These are phyloP conservation scores for Gymnopilus junonius DNA, from an alignment of 768 basidiomycete species.

Conservation along the genomic window DNA sequence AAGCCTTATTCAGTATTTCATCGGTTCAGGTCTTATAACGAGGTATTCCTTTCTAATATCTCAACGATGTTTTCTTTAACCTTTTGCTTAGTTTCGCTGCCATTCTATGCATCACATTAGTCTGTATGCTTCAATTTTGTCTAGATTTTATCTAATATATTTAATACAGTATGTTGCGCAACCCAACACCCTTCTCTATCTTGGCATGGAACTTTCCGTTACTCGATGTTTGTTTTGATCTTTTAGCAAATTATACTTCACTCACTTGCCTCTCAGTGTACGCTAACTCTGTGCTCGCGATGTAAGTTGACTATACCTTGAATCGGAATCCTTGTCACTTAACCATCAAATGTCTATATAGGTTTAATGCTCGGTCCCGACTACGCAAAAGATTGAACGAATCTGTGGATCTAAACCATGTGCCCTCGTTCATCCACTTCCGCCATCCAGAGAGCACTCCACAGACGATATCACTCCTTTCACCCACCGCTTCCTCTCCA, in stretches of 20 bases:
- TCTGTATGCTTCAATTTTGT: slow-evolving; percentile 6
- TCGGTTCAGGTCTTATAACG: slow-evolving; percentile 36
- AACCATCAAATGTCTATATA: neutral
- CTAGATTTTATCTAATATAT: neutral
- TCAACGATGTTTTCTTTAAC: neutral
- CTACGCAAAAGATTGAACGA: slow-evolving; percentile 26
- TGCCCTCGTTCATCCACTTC: slow-evolving; percentile 19
- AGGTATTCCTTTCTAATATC: slow-evolving; percentile 19
- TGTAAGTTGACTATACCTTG: slow-evolving; percentile 8
- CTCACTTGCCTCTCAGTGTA: slow-evolving; percentile 21
- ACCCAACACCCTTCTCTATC: slow-evolving; percentile 33
- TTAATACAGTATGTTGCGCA: slow-evolving; percentile 31
- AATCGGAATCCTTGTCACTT: neutral
- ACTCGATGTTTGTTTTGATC: slow-evolving; percentile 30
- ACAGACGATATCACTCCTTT: slow-evolving; percentile 11
- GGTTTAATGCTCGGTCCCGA: slow-evolving; percentile 27
- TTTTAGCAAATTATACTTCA: neutral
- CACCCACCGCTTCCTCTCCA: slow-evolving; percentile 12
- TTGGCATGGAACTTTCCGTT: slow-evolving; percentile 34
- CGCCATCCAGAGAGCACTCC: slow-evolving; percentile 21
- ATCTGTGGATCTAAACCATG: slow-evolving; percentile 19
- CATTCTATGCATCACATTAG: slow-evolving; percentile 32
- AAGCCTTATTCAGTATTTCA: slow-evolving; percentile 33
- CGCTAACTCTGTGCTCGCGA: slow-evolving; percentile 27
- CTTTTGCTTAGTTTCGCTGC: slow-evolving; percentile 29